Evolutionary conservation across 306 rosid species (phyloP), one percentile per base, ranked within the genome.

Genomic region (Citrullus amarus): DNA sequence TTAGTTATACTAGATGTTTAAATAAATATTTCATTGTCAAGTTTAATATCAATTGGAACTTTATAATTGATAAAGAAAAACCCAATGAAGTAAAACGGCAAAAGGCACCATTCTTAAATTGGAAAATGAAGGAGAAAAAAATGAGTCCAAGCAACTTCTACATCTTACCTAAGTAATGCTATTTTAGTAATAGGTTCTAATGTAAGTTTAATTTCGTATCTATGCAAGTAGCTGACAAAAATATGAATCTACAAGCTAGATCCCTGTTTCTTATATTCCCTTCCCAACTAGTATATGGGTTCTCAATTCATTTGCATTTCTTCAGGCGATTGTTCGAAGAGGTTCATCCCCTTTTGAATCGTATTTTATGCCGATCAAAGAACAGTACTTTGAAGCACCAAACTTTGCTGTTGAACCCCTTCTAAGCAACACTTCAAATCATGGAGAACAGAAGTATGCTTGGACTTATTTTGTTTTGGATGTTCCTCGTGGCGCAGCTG

Each of bases 401-500:
- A 85, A 89, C 79, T 96, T 96, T 82, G 93, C 97, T 80, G 87
- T 96, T 16, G 97, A 91, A 79, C 90, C 88, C 62, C 88, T 91
- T 78, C 77, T 84, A 56, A 90, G 85, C 86, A 88, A 85, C 85
- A 82, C 88, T 46, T 83, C 88, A 54, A 61, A 77, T 61, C 75
- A 75, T 20, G 85, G 86, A 76, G 86, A 82, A 78, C 77, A 83
- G 43, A 86, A 84, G 63, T 58, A 83, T 77, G 32, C 82, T 65
- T 96, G 99, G 99, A 92, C 90, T 50, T 96, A 91, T 82, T 91
- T 92, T 82, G 65, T 82, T 83, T 80, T 90, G 81, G 91, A 96
- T 60, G 80, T 96, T 84, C 99, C 98, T 59, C 89, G 25, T 43
- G 99, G 99, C 22, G 97, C 92, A 48, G 96, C 99, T 41, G 99